Conservation (phyloP, 768 basidiomycete genomes). For the Lactifluus piperatus region DNA sequence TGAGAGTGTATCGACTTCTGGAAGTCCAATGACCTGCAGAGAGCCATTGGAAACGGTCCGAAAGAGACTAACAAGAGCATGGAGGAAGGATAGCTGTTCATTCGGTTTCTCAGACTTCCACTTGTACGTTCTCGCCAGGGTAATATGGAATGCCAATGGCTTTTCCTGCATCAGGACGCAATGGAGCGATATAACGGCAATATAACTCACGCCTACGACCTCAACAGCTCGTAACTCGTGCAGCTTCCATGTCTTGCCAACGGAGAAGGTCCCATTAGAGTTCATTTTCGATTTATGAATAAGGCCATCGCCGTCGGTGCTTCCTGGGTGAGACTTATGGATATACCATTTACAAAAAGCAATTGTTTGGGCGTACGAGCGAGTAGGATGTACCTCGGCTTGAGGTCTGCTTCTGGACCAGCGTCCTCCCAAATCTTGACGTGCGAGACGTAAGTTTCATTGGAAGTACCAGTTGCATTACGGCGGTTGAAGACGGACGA, state of each 20-base stretch:
- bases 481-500: constrained; percentile 74
- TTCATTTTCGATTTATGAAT: constrained; percentile 98
- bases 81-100: constrained; percentile 71
- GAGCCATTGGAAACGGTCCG: constrained; percentile 30
- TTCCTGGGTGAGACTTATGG: constrained; percentile 36
- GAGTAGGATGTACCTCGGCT: constrained; percentile 85
- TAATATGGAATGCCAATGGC: constrained; percentile 68
- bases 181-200: background rate
- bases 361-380: constrained; percentile 59
- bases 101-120: constrained; percentile 75
- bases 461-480: constrained; percentile 51
- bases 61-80: constrained; percentile 55
- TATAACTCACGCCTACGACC: constrained; percentile 34
- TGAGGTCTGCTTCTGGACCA: constrained; percentile 55
- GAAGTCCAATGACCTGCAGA: constrained; percentile 52
- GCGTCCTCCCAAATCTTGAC: constrained; percentile 92
- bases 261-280: constrained; percentile 88
- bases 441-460: constrained; percentile 80
- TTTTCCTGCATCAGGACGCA: constrained; percentile 23
- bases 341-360: background rate
- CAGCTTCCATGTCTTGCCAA: constrained; percentile 94
- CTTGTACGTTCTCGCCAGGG: constrained; percentile 79
- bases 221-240: constrained; percentile 75
- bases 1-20: constrained; percentile 31
- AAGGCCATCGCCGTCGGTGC: constrained; percentile 52